phyloP scores from a whole-genome alignment of 768 basidiomycete species.

The Podaxis sp. region DNA sequence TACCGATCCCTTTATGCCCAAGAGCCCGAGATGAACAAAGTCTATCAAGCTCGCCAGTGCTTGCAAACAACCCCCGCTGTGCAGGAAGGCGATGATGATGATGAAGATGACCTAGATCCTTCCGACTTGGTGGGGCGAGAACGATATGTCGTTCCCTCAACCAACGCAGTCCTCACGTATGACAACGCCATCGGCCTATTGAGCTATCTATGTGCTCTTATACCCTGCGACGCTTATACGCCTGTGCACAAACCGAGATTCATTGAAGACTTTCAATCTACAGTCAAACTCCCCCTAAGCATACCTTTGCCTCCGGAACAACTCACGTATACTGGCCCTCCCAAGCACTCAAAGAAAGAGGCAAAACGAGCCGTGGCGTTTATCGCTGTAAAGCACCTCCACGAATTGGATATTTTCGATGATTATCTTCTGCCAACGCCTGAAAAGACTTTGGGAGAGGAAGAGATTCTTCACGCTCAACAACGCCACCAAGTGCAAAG shows the following conservation, averaged over 20 bases:
- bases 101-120: constrained; percentile 39
- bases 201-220: constrained; percentile 71
- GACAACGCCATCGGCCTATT: constrained; percentile 69
- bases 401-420: constrained; percentile 72
- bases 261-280: constrained; percentile 50
- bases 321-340: constrained; percentile 56
- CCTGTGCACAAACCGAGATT: constrained; percentile 56
- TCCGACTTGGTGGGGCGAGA: constrained; percentile 63
- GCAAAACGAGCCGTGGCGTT: constrained; percentile 84
- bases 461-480: constrained; percentile 47
- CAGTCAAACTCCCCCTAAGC: constrained; percentile 62
- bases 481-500: constrained; percentile 30
- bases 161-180: constrained; percentile 78
- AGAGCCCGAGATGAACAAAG: constrained; percentile 60
- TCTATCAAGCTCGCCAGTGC: constrained; percentile 53
- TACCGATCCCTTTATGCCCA: constrained; percentile 55
- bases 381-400: constrained; percentile 65
- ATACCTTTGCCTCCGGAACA: constrained; percentile 54
- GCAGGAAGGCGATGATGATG: constrained; percentile 38
- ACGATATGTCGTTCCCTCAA: constrained; percentile 64
- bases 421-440: constrained; percentile 76
- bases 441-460: constrained; percentile 40
- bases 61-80: not conserved
- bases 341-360: constrained; percentile 65
- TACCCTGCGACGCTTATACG: constrained; percentile 70